Base-by-base conservation (phyloP, 495 filamentous ascomycete species). In the Cercophora scortea region DNA sequence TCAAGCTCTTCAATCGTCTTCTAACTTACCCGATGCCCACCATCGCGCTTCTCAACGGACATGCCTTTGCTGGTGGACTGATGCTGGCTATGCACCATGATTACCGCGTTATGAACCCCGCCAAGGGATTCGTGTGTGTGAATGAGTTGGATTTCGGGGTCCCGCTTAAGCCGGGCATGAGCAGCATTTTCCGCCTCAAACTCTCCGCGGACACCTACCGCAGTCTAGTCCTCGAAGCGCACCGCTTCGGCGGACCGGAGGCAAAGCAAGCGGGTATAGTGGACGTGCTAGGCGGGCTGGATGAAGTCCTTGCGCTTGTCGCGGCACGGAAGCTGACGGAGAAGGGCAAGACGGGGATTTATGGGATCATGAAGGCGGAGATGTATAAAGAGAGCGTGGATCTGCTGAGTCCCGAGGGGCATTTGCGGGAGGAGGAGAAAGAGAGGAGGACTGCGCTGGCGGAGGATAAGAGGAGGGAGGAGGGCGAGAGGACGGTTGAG, bases 41-140 rank as follows among this genome's bases (percentile, higher is more conserved):
- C 0, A 64, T 92, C 44, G 81, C 85, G 12, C 70, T 90, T 2
- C 45, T 92, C 34, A 89, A 89, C 50, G 88, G 88, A n/a, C 88
- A 92, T 63, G 82, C 82, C 47, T 92, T 90, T 63, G 88, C 88
- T 13, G 88, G 77, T 36, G 88, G 86, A 33, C 69, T 90, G 54
- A 90, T 92, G 84, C 66, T 87, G 7, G 83, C 87, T 45, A 88
- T 90, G 85, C 82, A 87, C 66, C 86, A 90, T 71, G 88, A 92
- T 66, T 92, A 91, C 65, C 80, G 88, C 4, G 68, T 89, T 56
- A 82, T 86, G 74, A 88, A 86, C 58, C 80, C 83, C 0, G 25
- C 71, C 4, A 75, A 77, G 32, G 88, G 88, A 1, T 89, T 81
- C 64, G 64, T 85, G 11, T 90, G 88, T 63, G 61, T 91, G 42